Base-by-base conservation (phyloP, 345 rosid species). In the Pistacia integerrima region DNA sequence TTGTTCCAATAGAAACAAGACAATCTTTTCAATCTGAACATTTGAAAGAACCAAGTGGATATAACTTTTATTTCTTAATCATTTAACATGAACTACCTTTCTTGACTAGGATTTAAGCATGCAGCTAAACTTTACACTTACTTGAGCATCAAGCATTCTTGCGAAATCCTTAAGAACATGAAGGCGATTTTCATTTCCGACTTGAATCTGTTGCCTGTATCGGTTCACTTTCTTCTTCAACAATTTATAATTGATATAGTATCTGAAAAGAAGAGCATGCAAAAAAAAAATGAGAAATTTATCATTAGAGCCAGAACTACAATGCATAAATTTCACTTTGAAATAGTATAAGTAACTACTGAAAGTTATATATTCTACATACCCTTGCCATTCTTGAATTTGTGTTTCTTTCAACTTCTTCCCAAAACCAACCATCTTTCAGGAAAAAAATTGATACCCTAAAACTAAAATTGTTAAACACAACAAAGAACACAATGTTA, bases 11-110 rank as follows among this genome's bases (percentile, higher is more conserved):
- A 89, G 79, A 78, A 89, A 89, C 75, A 89, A 74, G 57, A 84
- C 92, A 69, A 87, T 79, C 83, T 84, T 89, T 79, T 89, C 92
- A 16, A 89, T 89, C 92, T 89, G 83, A 83, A 77, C 57, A 4
- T 17, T 58, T 52, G 66, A 78, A 54, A 77, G 52, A 77, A 81
- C 28, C 38, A 69, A 38, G 9, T 33, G 20, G 52, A 70, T 59
- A 64, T 61, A 49, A 38, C 12, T 41, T 16, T 46, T 30, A 72
- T 57, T 33, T 14, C 16, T 25, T 46, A 69, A 46, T 22, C 52
- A 64, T 46, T 30, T 30, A 30, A 30, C 33, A 30, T 30, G 33
- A 30, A 30, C 33, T 30, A 30, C 3, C 33, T 30, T 30, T 30
- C 33, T 30, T 30, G 33, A 2, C 33, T 30, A 41, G 8, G 7